Base-by-base conservation (phyloP, 768 basidiomycete genomes). In the Pisolithus microcarpus region DNA sequence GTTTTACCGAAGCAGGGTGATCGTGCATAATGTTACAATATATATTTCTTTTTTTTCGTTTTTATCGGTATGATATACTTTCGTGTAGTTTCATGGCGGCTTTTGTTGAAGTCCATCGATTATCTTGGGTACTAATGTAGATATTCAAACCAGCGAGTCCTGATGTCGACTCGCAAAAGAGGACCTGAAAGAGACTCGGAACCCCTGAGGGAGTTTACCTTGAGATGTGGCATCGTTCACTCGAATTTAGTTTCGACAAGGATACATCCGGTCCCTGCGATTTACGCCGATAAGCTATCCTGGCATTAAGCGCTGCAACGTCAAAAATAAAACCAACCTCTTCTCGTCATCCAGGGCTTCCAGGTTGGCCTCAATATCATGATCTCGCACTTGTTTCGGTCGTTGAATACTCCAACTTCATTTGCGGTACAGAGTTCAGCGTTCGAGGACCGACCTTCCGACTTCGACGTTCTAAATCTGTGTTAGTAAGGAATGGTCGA, bases 331-430 rank as follows among this genome's bases (percentile, higher is more conserved):
- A 3, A 60, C 76, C 48, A n/a, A n/a, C n/a, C n/a, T n/a, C n/a
- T n/a, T n/a, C 43, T 91, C 88, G 5, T 87, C 86, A 3, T 81
- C 78, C 13, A 96, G 69, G 6, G 70, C 70, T 6, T 77, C 75
- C 61, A 95, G 97, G 65, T 96, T 81, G 37, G 95, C 85, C 59
- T 92, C 88, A 46, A 98, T 84, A 7, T 91, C 94, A 58, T 85
- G n/a, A n/a, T 93, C 86, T 8, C 82, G 76, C 2, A 87, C 84
- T 50, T 74, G 72, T 54, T 80, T 86, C 0, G 84, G 80, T 43
- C 75, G 76, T 60, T 92, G 90, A 4, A 84, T 82, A 5, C 78
- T 86, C n/a, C n/a, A n/a, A 36, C 6, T 88, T n/a, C n/a, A 97
- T 61, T 89, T 90, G 15, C 93, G 81, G 64, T 97, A 98, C 43